phyloP scores from a whole-genome alignment of 2,329 filamentous ascomycete species.

The Hypomyces rosellus region DNA sequence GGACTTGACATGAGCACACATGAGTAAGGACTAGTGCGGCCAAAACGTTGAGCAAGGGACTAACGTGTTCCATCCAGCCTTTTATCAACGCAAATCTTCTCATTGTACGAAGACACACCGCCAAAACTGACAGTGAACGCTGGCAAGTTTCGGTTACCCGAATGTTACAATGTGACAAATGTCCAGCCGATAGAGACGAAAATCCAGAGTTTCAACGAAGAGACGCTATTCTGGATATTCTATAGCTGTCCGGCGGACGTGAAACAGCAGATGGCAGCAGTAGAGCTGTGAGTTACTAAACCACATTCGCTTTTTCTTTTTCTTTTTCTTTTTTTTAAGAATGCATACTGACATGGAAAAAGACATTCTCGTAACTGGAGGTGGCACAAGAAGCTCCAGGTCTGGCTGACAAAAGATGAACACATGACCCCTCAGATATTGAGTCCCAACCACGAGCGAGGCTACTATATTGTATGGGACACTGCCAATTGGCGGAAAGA shows the following conservation, averaged over 20 bases:
- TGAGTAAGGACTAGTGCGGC: constrained; percentile 41
- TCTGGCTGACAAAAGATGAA: constrained; percentile 64
- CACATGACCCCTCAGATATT: constrained; percentile 56
- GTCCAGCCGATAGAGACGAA: constrained; percentile 60
- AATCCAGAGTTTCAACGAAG: constrained; percentile 61
- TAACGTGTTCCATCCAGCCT: constrained; percentile 30
- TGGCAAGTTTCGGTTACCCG: constrained; percentile 52
- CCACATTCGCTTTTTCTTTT: background rate
- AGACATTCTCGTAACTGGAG: constrained; percentile 61
- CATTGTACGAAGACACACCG: constrained; percentile 53
- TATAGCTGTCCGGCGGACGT: constrained; percentile 58
- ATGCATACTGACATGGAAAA: constrained; percentile 5
- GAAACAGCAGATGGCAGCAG: constrained; percentile 57
- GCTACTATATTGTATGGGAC: constrained; percentile 63
- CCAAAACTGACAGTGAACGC: constrained; percentile 47
- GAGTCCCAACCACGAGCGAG: constrained; percentile 53
- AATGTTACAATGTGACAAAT: constrained; percentile 62
- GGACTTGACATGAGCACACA: constrained; percentile 52
- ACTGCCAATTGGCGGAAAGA: constrained; percentile 56
- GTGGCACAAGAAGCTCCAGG: constrained; percentile 60
- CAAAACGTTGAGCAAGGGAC: background rate
- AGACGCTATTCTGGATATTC: constrained; percentile 64
- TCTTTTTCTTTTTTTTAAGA: too few relatives aligned
- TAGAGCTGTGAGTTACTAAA: constrained; percentile 50
- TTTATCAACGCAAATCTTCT: constrained; percentile 55